These are phyloP conservation scores for Malus sylvestris DNA, from an alignment of 306 rosid genomes.

Conservation along the genomic window DNA sequence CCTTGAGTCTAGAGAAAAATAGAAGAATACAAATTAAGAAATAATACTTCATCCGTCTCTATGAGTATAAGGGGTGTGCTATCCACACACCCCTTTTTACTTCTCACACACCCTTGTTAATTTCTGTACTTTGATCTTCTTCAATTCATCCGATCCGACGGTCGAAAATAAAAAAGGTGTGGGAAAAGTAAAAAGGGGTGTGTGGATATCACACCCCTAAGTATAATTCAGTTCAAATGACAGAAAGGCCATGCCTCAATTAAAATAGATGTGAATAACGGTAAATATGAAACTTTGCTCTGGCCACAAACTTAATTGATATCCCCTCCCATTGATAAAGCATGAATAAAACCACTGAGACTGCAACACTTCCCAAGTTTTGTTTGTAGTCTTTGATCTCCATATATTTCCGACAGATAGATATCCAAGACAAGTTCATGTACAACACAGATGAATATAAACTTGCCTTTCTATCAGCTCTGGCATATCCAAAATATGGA, in stretches of 20 bases:
- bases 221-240: not conserved
- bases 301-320: not conserved
- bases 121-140: too few relatives aligned
- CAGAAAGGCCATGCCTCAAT: not conserved
- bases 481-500: conserved; percentile 97
- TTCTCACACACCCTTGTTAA: too few relatives aligned
- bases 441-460: not conserved
- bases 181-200: too few relatives aligned
- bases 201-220: too few relatives aligned
- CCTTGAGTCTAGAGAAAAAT: conserved; percentile 61
- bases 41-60: not conserved
- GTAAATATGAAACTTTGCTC: not conserved
- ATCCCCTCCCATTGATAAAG: not conserved
- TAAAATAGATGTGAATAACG: not conserved
- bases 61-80: not conserved
- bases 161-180: too few relatives aligned
- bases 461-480: conserved; percentile 95
- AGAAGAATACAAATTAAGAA: not conserved
- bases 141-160: too few relatives aligned
- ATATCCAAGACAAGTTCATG: not conserved
- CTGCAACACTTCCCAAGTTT: not conserved
- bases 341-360: not conserved
- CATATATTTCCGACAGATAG: not conserved
- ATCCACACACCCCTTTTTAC: too few relatives aligned
- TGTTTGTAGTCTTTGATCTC: not conserved